Conservation (phyloP, 2,329 filamentous ascomycete genomes). For the Alternaria dauci region DNA sequence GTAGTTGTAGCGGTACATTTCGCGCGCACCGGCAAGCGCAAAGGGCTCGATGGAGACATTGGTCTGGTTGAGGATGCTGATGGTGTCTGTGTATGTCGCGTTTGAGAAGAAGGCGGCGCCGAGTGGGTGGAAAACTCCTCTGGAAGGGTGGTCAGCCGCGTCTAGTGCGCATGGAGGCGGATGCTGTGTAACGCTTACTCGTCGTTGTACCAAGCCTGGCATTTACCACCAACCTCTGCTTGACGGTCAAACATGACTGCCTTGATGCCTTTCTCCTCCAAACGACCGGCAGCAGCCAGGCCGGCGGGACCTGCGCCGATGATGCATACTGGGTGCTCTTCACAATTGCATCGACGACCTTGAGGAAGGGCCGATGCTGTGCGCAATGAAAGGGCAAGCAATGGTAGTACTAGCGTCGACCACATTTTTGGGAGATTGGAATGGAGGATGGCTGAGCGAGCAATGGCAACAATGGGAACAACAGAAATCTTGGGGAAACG, state of each 20-base stretch:
- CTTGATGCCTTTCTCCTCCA: conserved; percentile 47
- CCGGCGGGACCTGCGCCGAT: conserved; percentile 51
- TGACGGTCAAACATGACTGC: conserved; percentile 50
- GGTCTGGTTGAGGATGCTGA: conserved; percentile 46
- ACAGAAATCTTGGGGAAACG: conserved; percentile 13
- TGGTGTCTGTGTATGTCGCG: conserved; percentile 45
- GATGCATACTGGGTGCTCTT: conserved; percentile 47
- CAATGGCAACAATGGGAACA: conserved; percentile 9
- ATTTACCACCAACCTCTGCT: conserved; percentile 48
- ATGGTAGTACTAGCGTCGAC: conserved; percentile 34
- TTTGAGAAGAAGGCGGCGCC: conserved; percentile 53
- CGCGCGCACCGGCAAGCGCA: conserved; percentile 42
- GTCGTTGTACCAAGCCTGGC: conserved; percentile 50
- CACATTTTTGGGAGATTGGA: conserved; percentile 29
- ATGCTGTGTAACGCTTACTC: conserved; percentile 45
- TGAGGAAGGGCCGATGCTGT: conserved; percentile 39
- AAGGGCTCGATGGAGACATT: conserved; percentile 45
- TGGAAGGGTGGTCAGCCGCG: conserved; percentile 48
- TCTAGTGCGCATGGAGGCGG: conserved; percentile 20
- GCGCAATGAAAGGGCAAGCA: conserved; percentile 34
- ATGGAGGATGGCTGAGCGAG: not conserved
- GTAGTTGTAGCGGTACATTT: conserved; percentile 47
- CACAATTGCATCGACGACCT: conserved; percentile 21
- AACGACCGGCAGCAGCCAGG: conserved; percentile 44
- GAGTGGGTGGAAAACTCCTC: conserved; percentile 51